These are phyloP conservation scores for Paradendryphiella salina DNA, from an alignment of 2,329 filamentous ascomycete species.

Conservation along the genomic window DNA sequence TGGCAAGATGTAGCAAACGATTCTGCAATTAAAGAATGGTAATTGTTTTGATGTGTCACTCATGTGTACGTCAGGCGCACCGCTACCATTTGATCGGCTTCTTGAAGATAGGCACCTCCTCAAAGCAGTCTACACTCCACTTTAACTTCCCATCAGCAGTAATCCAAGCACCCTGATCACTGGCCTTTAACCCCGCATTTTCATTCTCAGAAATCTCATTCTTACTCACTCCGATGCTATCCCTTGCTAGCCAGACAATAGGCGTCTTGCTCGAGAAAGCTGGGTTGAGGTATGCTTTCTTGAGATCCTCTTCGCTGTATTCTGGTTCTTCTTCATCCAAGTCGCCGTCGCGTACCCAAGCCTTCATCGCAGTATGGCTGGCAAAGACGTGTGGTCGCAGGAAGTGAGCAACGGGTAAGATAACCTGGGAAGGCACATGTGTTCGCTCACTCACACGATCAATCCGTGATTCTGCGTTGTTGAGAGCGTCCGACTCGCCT, in stretches of 20 bases:
- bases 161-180: slow-evolving; percentile 43
- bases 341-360: slow-evolving; percentile 39
- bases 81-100: slow-evolving; percentile 34
- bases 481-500: slow-evolving; percentile 29
- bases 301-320: slow-evolving; percentile 40
- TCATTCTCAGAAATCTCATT: slow-evolving; percentile 39
- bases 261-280: slow-evolving; percentile 42
- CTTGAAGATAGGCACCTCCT: slow-evolving; percentile 42
- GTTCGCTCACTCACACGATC: slow-evolving; percentile 32
- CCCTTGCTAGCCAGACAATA: slow-evolving; percentile 41
- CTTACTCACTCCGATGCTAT: slow-evolving; percentile 40
- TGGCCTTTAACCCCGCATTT: slow-evolving; percentile 31
- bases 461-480: slow-evolving; percentile 28
- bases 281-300: slow-evolving; percentile 44
- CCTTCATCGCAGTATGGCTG: slow-evolving; percentile 40
- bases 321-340: slow-evolving; percentile 39
- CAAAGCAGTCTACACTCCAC: slow-evolving; percentile 40
- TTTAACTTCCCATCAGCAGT: slow-evolving; percentile 35
- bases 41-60: too few relatives aligned
- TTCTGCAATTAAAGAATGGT: too few relatives aligned
- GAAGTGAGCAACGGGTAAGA: slow-evolving; percentile 40
- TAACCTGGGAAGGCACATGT: slow-evolving; percentile 28
- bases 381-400: slow-evolving; percentile 44
- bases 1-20: too few relatives aligned
- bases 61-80: too few relatives aligned